These are phyloP conservation scores for Phytophthora niederhauseri DNA, from an alignment of 352 stramenopile species.

Conservation along the genomic window DNA sequence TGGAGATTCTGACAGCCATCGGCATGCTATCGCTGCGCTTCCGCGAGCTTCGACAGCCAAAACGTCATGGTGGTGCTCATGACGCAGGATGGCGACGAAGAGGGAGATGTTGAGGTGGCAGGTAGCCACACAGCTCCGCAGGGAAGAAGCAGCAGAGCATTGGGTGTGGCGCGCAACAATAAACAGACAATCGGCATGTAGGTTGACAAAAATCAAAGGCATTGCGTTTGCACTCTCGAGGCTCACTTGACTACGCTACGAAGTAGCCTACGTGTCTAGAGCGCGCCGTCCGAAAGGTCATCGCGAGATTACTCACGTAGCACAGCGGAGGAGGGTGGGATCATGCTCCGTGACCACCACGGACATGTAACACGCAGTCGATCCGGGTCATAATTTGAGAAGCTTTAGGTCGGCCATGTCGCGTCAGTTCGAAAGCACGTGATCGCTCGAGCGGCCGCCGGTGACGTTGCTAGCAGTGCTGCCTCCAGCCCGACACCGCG, in stretches of 20 bases:
- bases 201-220: slow-evolving; percentile 27
- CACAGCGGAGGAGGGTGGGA: slow-evolving; percentile 97
- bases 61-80: slow-evolving; percentile 73
- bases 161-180: slow-evolving; percentile 21
- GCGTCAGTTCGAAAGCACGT: slow-evolving; percentile 87
- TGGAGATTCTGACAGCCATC: slow-evolving; percentile 69
- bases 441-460: slow-evolving; percentile 22
- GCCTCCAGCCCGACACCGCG: slow-evolving; percentile 26
- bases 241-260: slow-evolving; percentile 20
- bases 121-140: slow-evolving; percentile 29
- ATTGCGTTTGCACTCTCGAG: slow-evolving; percentile 18
- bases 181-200: slow-evolving; percentile 3
- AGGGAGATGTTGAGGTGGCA: slow-evolving; percentile 13
- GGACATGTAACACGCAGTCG: slow-evolving; percentile 96
- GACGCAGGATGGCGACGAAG: slow-evolving; percentile 47
- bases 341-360: slow-evolving; percentile 98
- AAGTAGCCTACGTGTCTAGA: slow-evolving; percentile 31
- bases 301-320: slow-evolving; percentile 93
- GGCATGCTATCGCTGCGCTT: slow-evolving; percentile 82
- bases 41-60: slow-evolving; percentile 59
- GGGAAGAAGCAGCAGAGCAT: slow-evolving; percentile 31
- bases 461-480: slow-evolving; percentile 7
- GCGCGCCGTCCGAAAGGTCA: slow-evolving; percentile 49
- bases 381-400: slow-evolving; percentile 95
- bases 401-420: slow-evolving; percentile 77